phyloP scores from a whole-genome alignment of 164 flowering plant genomes.

The Dillenia suffruticosa region DNA sequence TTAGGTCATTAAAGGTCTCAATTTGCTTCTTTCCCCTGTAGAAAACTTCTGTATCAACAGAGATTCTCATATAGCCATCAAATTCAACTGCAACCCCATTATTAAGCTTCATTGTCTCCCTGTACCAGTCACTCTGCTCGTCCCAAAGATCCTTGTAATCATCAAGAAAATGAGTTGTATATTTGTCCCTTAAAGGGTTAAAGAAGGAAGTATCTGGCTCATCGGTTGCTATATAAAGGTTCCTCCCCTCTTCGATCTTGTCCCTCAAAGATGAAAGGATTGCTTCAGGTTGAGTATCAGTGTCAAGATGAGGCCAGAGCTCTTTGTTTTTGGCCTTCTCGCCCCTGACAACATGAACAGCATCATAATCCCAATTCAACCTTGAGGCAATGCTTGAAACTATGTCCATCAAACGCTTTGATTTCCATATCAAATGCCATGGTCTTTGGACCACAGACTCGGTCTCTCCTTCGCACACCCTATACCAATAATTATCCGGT shows the following conservation, averaged over 20 bases:
- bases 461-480: slow-evolving; percentile 93
- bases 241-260: slow-evolving; percentile 79
- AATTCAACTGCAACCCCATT: slow-evolving; percentile 73
- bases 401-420: slow-evolving; percentile 36
- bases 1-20: slow-evolving; percentile 92
- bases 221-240: slow-evolving; percentile 70
- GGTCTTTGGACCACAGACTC: slow-evolving; percentile 80
- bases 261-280: slow-evolving; percentile 57
- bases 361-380: slow-evolving; percentile 64
- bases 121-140: slow-evolving; percentile 79
- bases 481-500: slow-evolving; percentile 93
- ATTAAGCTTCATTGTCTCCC: slow-evolving; percentile 62
- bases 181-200: slow-evolving; percentile 82
- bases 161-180: slow-evolving; percentile 73
- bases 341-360: slow-evolving; percentile 81
- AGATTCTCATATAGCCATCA: slow-evolving; percentile 87
- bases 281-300: slow-evolving; percentile 71
- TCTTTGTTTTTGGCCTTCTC: slow-evolving; percentile 63
- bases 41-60: slow-evolving; percentile 89
- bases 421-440: slow-evolving; percentile 89
- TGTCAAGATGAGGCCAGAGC: slow-evolving; percentile 60
- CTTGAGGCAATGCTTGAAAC: slow-evolving; percentile 23
- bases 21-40: slow-evolving; percentile 85
- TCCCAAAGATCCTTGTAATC: slow-evolving; percentile 90
- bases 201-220: slow-evolving; percentile 65